Evolutionary conservation across 2,329 filamentous ascomycete species (phyloP), one percentile per base, ranked within the genome.

Genomic region (Colletotrichum sp.): DNA sequence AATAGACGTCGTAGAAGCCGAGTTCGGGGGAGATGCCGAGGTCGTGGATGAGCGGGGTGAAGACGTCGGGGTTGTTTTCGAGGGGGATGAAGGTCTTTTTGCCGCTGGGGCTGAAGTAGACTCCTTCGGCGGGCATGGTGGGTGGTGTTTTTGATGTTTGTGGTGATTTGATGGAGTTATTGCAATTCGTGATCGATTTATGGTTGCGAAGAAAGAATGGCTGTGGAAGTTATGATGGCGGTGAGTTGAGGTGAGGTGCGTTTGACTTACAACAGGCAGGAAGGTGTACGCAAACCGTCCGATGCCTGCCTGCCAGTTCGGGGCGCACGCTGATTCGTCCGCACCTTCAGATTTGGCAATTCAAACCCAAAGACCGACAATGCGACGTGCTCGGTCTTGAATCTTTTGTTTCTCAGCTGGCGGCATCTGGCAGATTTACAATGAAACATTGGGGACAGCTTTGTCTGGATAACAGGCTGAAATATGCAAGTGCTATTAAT

Each of bases 1-100:
- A 94, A 88, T 92, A 96, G 83, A 98, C 93, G 83, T 98, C 95
- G 85, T 95, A 92, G 88, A 97, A 98, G 79, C 90, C 88, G 18
- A 98, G 88, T 49, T 89, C 86, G 30, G 87, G 82, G 2, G 94
- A 93, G 60, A 97, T 88, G 65, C 95, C 95, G 16, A 97, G 90
- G 79, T 92, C 91, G 82, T 92, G 91, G 30, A 94, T 90, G 18
- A 98, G 90, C 62, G 90, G 87, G 72, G 91, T 93, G 90, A 98
- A 96, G 64, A 96, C 92, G 81, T 94, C 93, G 1, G 95, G 95
- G 83, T 96, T 95, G 84, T 90, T 90, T 78, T 90, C 88, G 10
- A 87, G 82, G 2, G 85, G 85, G 24, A 87, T 85, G 62, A 87
- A 82, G 30, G 77, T 78, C 78, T 87, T 87, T 44, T 80, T 81